Base-by-base conservation (phyloP, 441 rosid species). In the Bocquillonia castaneifolia region DNA sequence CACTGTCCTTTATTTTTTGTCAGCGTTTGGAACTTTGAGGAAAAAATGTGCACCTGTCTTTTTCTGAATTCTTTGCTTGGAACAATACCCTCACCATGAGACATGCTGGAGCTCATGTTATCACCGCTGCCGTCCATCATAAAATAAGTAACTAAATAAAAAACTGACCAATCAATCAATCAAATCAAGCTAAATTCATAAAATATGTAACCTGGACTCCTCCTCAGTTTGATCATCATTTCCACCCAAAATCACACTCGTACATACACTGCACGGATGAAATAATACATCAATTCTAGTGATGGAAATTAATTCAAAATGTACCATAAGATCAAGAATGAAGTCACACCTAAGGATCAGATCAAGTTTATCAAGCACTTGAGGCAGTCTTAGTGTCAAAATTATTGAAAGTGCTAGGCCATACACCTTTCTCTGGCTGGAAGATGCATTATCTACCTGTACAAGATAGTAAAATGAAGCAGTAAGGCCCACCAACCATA, bases 321-420 rank as follows among this genome's bases (percentile, higher is more conserved):
- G 37, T 15, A 20, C 2, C 52, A 61, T 56, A 31, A n/a, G 62
- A 57, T 55, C 60, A 57, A 44, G 51, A 57, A 53, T 59, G 68
- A 71, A 67, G 47, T 5, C 67, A 37, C 76, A 95, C 99, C 98
- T 89, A 28, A 95, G 81, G 77, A 95, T 95, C 67, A 74, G 96
- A 83, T 92, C 98, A 76, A 95, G 93, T 78, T 83, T 90, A 75
- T 95, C 97, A 18, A 92, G 87, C 66, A 90, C 93, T 84, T 92
- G 96, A 79, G 98, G 97, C 87, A 92, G 74, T 81, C 93, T 80
- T 37, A 95, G 76, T 12, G 97, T 88, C 79, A 95, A 83, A 72
- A 89, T 90, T 72, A 92, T 81, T 48, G 99, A 87, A 70, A 95
- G 96, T 44, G 97, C 98, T 56, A 95, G 67, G 48, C 88, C 99